Evolutionary conservation across 176 grass and related monocot genomes (phyloP), one percentile per base, ranked within the genome.

Genomic region (Musa troglodytarum): DNA sequence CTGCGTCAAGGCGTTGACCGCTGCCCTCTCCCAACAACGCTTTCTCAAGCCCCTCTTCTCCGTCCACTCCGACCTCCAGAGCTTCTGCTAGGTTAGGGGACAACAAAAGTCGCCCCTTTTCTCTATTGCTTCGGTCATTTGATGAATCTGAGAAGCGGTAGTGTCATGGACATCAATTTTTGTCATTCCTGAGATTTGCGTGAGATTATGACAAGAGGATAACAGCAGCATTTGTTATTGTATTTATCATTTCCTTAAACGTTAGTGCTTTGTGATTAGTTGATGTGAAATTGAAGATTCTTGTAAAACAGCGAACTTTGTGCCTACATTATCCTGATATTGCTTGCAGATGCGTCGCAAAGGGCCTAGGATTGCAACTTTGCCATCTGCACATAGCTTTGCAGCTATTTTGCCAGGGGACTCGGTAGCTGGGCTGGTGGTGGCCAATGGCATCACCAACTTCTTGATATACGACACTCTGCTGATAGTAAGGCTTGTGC

Each of bases 381-480:
- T 82, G 5, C 67, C 74, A 49, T 76, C 76, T 24, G 68, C 85
- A 14, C 75, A 80, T 14, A 83, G 86, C 67, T 98, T 98, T 86
- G 95, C 90, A 9, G 95, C 88, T 22, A 78, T 98, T 69, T 74
- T 97, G 66, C 84, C 85, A 28, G 95, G 95, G 22, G 86, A 78
- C 64, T 98, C 95, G 1, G 86, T 93, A 65, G 95, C 90, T 22
- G 90, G 82, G 2, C 54, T 93, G 81, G 95, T 98, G 69, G 90
- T 98, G 76, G 57, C 95, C 75, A 98, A 82, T 78, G 95, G 95
- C 52, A 77, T 98, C 72, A 82, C 87, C 78, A 98, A 87, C 81
- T 98, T 98, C 88, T 84, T 98, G 78, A 75, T 98, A 53, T 98
- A 98, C 88, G 94, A 94, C 79, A 92, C 86, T 50, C 76, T 98